phyloP scores from a whole-genome alignment of 257 asterid genomes.

The Fraxinus pennsylvanica region DNA sequence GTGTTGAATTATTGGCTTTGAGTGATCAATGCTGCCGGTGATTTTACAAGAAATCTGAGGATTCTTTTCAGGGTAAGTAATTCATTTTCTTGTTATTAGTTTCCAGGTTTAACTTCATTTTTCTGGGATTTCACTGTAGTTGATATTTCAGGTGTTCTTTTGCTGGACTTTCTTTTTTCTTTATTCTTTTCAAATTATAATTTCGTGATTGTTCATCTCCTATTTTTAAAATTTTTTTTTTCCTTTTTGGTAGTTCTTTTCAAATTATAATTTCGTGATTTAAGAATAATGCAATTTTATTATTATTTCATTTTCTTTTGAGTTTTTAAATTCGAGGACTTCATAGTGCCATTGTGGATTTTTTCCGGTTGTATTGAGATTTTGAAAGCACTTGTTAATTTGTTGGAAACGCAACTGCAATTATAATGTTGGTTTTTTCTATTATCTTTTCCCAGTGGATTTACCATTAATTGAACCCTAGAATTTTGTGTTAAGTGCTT shows the following conservation, averaged over 20 bases:
- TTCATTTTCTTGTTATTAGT: not conserved
- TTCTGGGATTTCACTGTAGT: not conserved
- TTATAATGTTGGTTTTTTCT: slow-evolving; percentile 7
- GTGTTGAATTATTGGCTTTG: slow-evolving; percentile 23
- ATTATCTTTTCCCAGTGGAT: slow-evolving; percentile 3
- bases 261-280: not conserved
- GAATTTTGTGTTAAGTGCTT: slow-evolving; percentile 8
- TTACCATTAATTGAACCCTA: not conserved
- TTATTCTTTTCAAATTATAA: not conserved
- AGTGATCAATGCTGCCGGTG: slow-evolving; percentile 26
- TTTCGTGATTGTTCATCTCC: not conserved
- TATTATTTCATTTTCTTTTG: not conserved
- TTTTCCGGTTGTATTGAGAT: not conserved
- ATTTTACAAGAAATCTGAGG: slow-evolving; percentile 25
- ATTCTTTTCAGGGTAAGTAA: slow-evolving; percentile 28
- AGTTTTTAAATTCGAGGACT: not conserved
- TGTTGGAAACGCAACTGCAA: not conserved
- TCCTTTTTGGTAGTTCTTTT: not conserved
- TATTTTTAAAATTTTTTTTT: not conserved
- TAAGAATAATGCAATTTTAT: not conserved
- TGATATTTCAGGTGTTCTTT: slow-evolving; percentile 6
- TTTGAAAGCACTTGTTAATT: not conserved
- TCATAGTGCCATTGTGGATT: not conserved
- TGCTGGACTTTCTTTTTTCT: not conserved
- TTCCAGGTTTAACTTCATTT: not conserved